Evolutionary conservation across 2,329 filamentous ascomycete genomes (phyloP), one percentile per base, ranked within the genome.

Genomic region (Monosporascus sp.): DNA sequence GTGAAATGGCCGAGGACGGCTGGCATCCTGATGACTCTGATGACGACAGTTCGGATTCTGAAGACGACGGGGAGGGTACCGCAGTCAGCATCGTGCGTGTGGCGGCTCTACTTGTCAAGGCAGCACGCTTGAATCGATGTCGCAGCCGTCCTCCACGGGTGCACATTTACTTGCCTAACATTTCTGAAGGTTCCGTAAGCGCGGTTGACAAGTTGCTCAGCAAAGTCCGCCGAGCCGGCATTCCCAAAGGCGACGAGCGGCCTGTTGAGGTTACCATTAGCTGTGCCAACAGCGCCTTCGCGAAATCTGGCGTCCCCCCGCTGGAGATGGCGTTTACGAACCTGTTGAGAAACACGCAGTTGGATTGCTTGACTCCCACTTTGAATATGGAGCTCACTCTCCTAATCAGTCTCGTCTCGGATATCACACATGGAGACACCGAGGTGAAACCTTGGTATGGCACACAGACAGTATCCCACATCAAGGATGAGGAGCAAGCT

Each of bases 21-120:
- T 57, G 56, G 56, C 54, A 57, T 46, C 56, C 54, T 8, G 56
- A 57, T 17, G 56, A 57, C 44, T 57, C 56, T 3, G 53, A 51
- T 5, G 54, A 54, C 25, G 54, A 52, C 11, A 54, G 53, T 11
- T 52, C 51, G 9, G 54, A 54, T 24, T 22, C 17, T 22, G 45
- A 35, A n/a, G 54, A 50, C 43, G 51, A 50, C 14, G 43, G 48
- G 11, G 56, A 57, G 9, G 41, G 54, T 35, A 53, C 35, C 20
- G 54, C 53, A 2, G 51, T 54, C 24, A 50, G 51, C 3, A 50
- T 57, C 20, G 22, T 54, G 17, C 52, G 52, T 7, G 54, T 44
- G 8, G 45, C 51, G 5, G 50, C 44, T 5, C 54, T 56, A 15
- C 56, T 57, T 8, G 54, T 57, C 24, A 54, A 50, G 41, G 56